Base-by-base conservation (phyloP, 2,329 filamentous ascomycete species). In the Colletotrichum falcatum region DNA sequence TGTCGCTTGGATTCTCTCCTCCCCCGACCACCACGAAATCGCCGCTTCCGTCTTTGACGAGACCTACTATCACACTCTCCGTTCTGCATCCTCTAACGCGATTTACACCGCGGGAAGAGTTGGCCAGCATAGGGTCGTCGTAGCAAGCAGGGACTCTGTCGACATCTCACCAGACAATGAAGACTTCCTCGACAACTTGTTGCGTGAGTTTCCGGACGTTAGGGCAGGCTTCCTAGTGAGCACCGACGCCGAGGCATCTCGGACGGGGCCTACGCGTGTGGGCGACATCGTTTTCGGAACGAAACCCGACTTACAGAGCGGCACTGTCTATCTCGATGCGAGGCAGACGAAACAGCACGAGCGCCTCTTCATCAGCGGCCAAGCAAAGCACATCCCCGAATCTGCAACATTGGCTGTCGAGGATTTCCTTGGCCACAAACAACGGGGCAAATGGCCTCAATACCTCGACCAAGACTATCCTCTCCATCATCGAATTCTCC, bases 61-160 rank as follows among this genome's bases (percentile, higher is more conserved):
- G 20, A 39, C 20, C 53, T 39, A 56, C 23, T 1, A 56, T 39
- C 33, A 39, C 14, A 5, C 3, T 56, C 9, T 7, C 51, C 11
- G 35, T 14, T 54, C 30, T 26, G 23, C 35, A 26, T 18, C 11
- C 20, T 26, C n/a, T 2, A 23, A 56, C 6, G 14, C 33, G 2
- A 28, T 14, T 35, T 56, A 56, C 54, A 56, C 33, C n/a, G 39
- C 33, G 26, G 54, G 54, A 4, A 56, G 54, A 12, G n/a, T 56
- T 9, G 54, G 35, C 2, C 54, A 28, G 11, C 33, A 39, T 20
- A 54, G 20, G 18, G 18, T 54, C 11, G 28, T 54, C 5, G 28
- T 18, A 3, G 51, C 16, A 20, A 54, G 28, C 28, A 54, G 12
- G 12, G 5, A 8, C 18, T 2, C 14, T 8, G 28, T 3, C 5